Base-by-base conservation (phyloP, 2,329 filamentous ascomycete species). In the Fusarium agapanthi region DNA sequence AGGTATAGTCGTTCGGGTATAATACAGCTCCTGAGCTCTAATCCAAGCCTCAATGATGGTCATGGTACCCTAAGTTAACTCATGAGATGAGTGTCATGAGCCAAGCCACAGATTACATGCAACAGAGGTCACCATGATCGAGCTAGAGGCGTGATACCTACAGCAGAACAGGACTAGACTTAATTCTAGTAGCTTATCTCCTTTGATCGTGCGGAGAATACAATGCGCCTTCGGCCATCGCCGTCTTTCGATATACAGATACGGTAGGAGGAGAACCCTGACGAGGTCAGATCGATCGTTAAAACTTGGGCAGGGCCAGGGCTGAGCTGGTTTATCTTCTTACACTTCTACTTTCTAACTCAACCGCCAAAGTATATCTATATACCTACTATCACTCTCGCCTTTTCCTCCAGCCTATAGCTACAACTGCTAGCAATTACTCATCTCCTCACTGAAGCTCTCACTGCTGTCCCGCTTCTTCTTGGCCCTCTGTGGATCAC, bases 61-160 rank as follows among this genome's bases (percentile, higher is more conserved):
- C 57, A 53, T 57, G 64, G 47, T 68, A 68, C 63, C 35, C 43
- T 65, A 65, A 63, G 54, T 55, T 65, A 65, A 63, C 59, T 55
- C 59, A 60, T 41, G 56, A 55, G n/a, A 54, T 28, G 43, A 55
- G 51, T 62, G 67, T 73, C 51, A 65, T 53, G 45, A 68, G 71
- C 67, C 67, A 75, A 75, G 73, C 73, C 73, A 75, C 70, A 45
- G 20, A 50, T 59, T 53, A 53, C 58, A 50, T 69, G 38, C 35
- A 48, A 38, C 56, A 67, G 40, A 61, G 50, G 58, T 67, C 65
- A 64, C 48, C 47, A 65, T 69, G 57, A 74, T 73, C 28, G 43
- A 69, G 58, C 69, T 71, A 62, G 71, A 67, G 71, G 73, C 67
- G 65, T 67, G 67, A 76, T 76, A 67, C 73, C 71, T 75, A 77